Evolutionary conservation across 306 rosid species (phyloP), one percentile per base, ranked within the genome.

Genomic region (Gastrolobium villosum): DNA sequence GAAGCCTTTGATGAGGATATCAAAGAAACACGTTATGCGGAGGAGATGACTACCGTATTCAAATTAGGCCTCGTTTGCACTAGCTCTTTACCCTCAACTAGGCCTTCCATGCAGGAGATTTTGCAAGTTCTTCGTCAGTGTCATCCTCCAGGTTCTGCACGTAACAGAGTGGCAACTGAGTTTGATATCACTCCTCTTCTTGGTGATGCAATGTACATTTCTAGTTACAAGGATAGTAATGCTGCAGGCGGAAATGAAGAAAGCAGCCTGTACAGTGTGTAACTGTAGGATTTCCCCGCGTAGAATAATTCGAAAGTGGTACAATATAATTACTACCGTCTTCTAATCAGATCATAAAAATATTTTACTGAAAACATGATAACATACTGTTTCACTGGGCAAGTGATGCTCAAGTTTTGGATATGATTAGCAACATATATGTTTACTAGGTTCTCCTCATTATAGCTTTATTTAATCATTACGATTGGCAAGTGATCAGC

Each of bases 21-120:
- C 55, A 84, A 75, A 82, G 86, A 86, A 63, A 64, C 87, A 36
- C 75, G 86, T 41, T 36, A 90, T 59, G 76, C 67, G 60, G 88
- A 87, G 63, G 92, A 81, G 75, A 92, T 89, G 94, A 60, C 82
- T 8, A 70, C 31, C n/a, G 84, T 92, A 56, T 86, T 92, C 56
- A 92, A 89, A 82, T 86, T 94, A 67, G 98, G 97, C 70, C 93
- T 94, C 54, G 48, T 81, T 65, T 94, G 96, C 82, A 94, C 98
- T 5, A 84, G 90, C 81, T 50, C 79, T 7, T 57, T 64, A 28
- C 98, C 97, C 59, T 82, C 91, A 36, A 57, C 70, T 37, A 87
- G 98, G 75, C 97, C 98, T 65, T 77, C 97, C 44, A 72, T 87
- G 84, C 86, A 76, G 76, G 96, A 89, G 80, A 84, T 90, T 79